Evolutionary conservation across 176 grass and related monocot species (phyloP).

Genomic region (Carex cristatella): DNA sequence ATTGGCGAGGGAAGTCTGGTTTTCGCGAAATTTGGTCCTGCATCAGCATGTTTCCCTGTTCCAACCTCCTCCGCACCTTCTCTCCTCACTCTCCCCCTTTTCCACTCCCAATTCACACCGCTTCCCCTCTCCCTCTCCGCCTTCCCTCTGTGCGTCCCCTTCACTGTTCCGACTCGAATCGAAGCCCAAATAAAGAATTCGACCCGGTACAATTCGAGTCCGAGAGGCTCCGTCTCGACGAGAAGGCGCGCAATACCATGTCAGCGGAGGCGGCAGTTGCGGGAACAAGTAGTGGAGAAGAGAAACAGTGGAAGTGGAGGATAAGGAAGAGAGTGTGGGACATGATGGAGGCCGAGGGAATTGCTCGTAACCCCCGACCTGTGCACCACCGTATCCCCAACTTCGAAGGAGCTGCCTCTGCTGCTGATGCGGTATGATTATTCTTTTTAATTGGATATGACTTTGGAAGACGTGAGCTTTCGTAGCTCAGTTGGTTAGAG

Average conservation of each 20-base stretch:
- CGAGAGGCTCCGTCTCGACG: conserved; percentile 68
- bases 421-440: conserved; percentile 43
- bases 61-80: background rate
- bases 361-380: conserved; percentile 67
- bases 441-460: background rate
- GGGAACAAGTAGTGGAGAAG: conserved; percentile 19
- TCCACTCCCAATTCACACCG: background rate
- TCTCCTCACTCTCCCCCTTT: background rate
- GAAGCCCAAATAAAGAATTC: conserved; percentile 22
- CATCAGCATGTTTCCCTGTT: background rate
- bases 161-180: background rate
- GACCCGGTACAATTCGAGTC: conserved; percentile 63
- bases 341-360: conserved; percentile 55
- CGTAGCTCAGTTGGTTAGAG: conserved; percentile 90
- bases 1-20: background rate
- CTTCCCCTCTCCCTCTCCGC: conserved; percentile 2
- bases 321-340: conserved; percentile 79
- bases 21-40: background rate
- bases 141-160: conserved; percentile 3
- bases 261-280: conserved; percentile 19
- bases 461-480: conserved; percentile 12
- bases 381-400: conserved; percentile 98
- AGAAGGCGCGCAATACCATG: conserved; percentile 60
- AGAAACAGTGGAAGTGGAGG: conserved; percentile 80
- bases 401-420: conserved; percentile 55